These are phyloP conservation scores for Apiospora rasikravindrae DNA, from an alignment of 2,329 filamentous ascomycete genomes.

Conservation along the genomic window DNA sequence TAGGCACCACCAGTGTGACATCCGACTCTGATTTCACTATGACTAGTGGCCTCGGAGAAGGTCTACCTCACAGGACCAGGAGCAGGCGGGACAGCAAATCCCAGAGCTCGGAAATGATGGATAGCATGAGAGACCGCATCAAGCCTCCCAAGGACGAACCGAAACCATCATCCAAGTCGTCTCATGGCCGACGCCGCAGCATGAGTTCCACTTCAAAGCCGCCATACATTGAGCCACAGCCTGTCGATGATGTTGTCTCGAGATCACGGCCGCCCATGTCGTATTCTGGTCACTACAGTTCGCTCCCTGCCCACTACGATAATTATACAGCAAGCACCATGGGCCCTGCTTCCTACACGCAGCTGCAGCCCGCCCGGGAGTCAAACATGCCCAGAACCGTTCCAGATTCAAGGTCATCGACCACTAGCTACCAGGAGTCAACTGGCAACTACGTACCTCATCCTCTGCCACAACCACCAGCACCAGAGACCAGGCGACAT, in stretches of 20 bases:
- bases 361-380: background rate
- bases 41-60: slow-evolving; percentile 21
- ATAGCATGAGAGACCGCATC: slow-evolving; percentile 19
- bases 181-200: slow-evolving; percentile 6
- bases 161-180: background rate
- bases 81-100: slow-evolving; percentile 16
- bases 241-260: background rate
- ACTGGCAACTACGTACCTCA: background rate
- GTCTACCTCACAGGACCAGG: slow-evolving; percentile 6
- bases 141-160: background rate
- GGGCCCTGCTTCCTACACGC: background rate
- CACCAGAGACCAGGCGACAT: background rate
- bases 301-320: background rate
- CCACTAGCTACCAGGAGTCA: background rate
- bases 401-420: background rate
- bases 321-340: background rate
- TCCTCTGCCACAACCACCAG: background rate
- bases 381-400: background rate
- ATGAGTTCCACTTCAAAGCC: background rate
- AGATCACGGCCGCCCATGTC: background rate
- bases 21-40: slow-evolving; percentile 20
- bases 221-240: slow-evolving; percentile 10
- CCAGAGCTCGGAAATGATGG: background rate
- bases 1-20: background rate
- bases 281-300: background rate